Base-by-base conservation (phyloP, 2,329 filamentous ascomycete genomes). In the Diaporthe citri region DNA sequence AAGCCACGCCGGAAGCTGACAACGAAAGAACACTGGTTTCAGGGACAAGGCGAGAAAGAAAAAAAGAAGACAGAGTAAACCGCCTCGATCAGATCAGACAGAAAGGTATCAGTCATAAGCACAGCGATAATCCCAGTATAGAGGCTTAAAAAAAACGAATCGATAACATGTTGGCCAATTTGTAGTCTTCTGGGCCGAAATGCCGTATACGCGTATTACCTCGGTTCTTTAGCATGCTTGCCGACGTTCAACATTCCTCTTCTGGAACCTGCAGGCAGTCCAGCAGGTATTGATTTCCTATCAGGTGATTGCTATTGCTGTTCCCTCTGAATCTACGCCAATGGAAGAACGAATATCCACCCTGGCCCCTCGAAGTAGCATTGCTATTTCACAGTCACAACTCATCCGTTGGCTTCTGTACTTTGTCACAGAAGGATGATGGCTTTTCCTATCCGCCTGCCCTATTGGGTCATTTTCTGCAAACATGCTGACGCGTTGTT, bases 261-360 rank as follows among this genome's bases (percentile, higher is more conserved):
- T 52, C 31, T 0, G 62, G 28, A 3, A 28, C 31, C 62, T n/a
- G 31, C 62, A 39, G 12, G 5, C 13, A 36, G 3, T n/a, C n/a
- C 5, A 66, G 31, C 8, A 10, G 15, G 25, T n/a, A 20, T 25
- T 7, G 3, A 17, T 20, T 7, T 13, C 15, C 28, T n/a, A 15
- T 12, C 15, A n/a, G 12, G 31, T 36, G 22, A 25, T 52, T 39
- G 31, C 12, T 39, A 46, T 39, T 5, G 10, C 46, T 66, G n/a
- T 46, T 6, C 43, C 46, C 13, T 2, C 43, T 34, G 20, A 17
- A 48, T 15, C 3, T 36, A 20, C 28, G 41, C 41, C 41, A 8
- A 31, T 51, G 62, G 62, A 39, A 36, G 43, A 67, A 67, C 39
- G 43, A 20, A 67, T 52, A 67, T 25, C 62, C 46, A 10, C 62